Evolutionary conservation across 768 basidiomycete species (phyloP), one percentile per base, ranked within the genome.

Genomic region (Kwoniella mangroviensis): DNA sequence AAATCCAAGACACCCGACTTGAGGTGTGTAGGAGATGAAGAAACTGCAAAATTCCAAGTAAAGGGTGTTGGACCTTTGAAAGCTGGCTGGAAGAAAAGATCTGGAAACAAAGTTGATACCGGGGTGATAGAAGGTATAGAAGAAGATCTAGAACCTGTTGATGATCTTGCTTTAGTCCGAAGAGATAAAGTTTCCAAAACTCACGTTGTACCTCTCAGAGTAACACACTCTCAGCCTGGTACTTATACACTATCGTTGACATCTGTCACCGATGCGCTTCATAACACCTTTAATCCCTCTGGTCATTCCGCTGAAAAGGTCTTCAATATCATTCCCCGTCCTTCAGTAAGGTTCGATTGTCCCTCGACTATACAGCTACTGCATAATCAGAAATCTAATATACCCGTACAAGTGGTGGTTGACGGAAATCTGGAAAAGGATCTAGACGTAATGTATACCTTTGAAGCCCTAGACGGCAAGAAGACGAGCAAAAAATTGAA

Each of bases 181-280:
- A 40, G 75, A 26, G 75, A 78, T 28, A 67, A 62, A 43, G 68
- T 80, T 4, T 74, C 80, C 17, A 73, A 75, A 49, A 75, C 75
- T 5, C 80, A 81, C 64, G 74, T 69, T 1, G 80, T 81, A 0
- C 76, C 78, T 3, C 67, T 81, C 1, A 68, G 79, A 13, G 57
- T 81, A 28, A 40, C 67, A 40, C 79, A 81, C 62, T 67, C 69
- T 67, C 45, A 26, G 26, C 70, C 78, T 40, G 82, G 82, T 2
- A 54, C 56, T 2, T 93, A 92, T 77, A 86, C 88, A 12, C 85
- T 97, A 26, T 91, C 95, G 76, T 65, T 83, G 0, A 77, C 75
- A 0, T 89, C 90, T 74, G 87, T 98, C 26, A 87, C 88, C n/a
- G 95, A 97, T 76, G 88, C 89, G 15, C 85, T 91, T 62, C 93